Base-by-base conservation (phyloP, 768 basidiomycete species). In the Coprinellus micaceus region DNA sequence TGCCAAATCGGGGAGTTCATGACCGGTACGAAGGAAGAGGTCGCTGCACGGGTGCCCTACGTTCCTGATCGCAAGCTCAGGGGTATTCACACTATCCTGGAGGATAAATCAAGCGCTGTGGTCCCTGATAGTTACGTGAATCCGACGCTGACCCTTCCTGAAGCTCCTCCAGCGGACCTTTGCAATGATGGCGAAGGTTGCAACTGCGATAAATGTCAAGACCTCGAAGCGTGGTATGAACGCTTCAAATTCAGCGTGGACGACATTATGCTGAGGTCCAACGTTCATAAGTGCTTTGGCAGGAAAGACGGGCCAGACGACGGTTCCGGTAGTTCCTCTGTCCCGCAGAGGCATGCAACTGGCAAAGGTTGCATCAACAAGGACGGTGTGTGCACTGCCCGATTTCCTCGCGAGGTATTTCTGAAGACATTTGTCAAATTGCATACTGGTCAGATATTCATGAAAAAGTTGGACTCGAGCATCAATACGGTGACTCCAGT, bases 1-100 rank as follows among this genome's bases (percentile, higher is more conserved):
- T 44, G 28, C n/a, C 61, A 65, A 44, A 47, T 52, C 0, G 69
- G 70, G 22, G 66, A 73, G 43, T 74, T 72, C 59, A 33, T 67
- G 30, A 65, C 61, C 17, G 70, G 67, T 0, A 58, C 60, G 7
- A 54, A 65, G 24, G 56, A 57, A 26, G 66, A 72, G 26, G 60
- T 71, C 12, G 39, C 50, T 13, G 21, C 55, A 5, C 40, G 40
- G 6, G 40, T 43, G 6, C 40, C 40, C n/a, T 21, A 21, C 19
- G n/a, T 43, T 19, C 40, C 40, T 19, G 40, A 43, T 7, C 19
- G 6, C 7, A 21, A 43, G 19, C 15, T 17, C 15, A 9, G 19
- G 10, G 40, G 40, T 17, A 43, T 43, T 17, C 40, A 43, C 19
- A 43, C 40, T 5, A 43, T 43, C 48, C 19, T 49, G 10, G 29